These are phyloP conservation scores for Claviceps arundinis DNA, from an alignment of 2,329 filamentous ascomycete species.

Conservation along the genomic window DNA sequence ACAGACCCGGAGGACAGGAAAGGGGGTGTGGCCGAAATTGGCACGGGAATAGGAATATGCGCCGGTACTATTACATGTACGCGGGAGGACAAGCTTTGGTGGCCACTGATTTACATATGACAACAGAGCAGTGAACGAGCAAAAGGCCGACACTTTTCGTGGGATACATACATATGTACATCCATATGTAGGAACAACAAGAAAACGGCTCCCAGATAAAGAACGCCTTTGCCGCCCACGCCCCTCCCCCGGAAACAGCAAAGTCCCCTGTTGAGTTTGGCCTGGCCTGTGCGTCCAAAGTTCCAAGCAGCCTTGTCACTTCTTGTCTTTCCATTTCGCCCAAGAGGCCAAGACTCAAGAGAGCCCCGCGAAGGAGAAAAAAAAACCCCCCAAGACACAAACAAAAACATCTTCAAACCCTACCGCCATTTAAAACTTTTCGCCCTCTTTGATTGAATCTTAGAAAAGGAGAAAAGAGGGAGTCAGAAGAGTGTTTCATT, in stretches of 20 bases:
- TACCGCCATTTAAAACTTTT: too few species aligned
- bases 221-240: not conserved
- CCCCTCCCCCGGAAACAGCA: not conserved
- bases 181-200: not conserved
- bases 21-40: not conserved
- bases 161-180: not conserved
- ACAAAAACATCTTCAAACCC: too few species aligned
- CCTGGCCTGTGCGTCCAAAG: too few species aligned
- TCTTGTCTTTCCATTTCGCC: not conserved
- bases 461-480: too few species aligned
- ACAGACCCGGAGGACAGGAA: not conserved
- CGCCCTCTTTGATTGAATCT: too few species aligned
- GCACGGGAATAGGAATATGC: not conserved
- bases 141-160: not conserved
- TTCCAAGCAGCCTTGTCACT: too few species aligned
- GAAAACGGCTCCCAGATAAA: slow-evolving; percentile 1
- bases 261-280: not conserved
- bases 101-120: not conserved
- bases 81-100: not conserved
- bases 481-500: too few species aligned
- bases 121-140: not conserved
- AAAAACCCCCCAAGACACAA: not conserved
- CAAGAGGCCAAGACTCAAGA: not conserved
- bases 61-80: not conserved
- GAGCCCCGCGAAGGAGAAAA: not conserved